Evolutionary conservation across 2,329 filamentous ascomycete genomes (phyloP).

Genomic region (Aurifilum marmelostoma): DNA sequence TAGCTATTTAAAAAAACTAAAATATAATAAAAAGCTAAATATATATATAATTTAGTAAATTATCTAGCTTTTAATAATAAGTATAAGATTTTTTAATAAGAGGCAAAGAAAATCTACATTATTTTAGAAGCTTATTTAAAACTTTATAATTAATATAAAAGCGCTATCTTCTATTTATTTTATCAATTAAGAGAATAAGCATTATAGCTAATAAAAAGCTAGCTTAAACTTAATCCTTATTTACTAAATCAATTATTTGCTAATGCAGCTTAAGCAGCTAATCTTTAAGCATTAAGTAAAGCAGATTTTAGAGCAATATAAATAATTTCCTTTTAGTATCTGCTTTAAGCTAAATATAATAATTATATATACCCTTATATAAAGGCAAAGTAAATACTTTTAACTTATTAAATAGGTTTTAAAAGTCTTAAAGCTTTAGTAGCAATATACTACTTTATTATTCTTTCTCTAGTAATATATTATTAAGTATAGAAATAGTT

Average conservation of each 20-base stretch:
- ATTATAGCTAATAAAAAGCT: not conserved
- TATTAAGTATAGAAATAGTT: too few relatives aligned
- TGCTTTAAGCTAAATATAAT: not conserved
- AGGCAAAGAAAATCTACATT: not conserved
- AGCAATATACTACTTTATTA: too few relatives aligned
- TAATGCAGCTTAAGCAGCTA: not conserved
- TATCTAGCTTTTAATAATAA: not conserved
- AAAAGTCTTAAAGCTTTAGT: not conserved
- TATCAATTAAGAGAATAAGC: not conserved
- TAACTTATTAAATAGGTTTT: not conserved
- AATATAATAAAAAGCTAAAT: not conserved
- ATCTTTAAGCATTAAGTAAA: not conserved
- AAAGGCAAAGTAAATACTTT: not conserved
- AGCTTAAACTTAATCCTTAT: not conserved
- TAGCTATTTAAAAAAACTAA: not conserved
- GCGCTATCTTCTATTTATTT: not conserved
- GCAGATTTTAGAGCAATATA: not conserved
- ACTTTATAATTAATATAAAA: not conserved
- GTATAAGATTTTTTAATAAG: not conserved
- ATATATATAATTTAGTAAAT: not conserved
- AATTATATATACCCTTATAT: not conserved
- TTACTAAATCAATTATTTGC: not conserved
- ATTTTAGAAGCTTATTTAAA: not conserved
- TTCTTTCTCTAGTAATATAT: too few relatives aligned
- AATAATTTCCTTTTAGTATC: not conserved